Evolutionary conservation across 169 alveolate species (phyloP), one percentile per base, ranked within the genome.

Genomic region (Cryptosporidium baileyi): DNA sequence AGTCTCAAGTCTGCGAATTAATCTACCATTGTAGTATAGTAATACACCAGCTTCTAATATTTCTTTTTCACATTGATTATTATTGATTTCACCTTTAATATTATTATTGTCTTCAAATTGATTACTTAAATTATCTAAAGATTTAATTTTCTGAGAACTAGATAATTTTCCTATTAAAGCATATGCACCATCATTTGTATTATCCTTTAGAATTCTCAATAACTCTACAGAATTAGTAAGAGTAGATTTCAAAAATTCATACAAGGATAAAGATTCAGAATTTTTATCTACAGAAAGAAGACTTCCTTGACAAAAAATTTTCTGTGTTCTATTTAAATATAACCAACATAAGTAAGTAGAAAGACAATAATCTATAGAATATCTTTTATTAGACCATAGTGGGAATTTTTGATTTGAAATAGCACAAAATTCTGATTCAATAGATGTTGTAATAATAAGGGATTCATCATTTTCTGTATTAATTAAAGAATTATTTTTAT

Each of bases 311-410:
- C 93, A 94, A 54, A 82, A 91, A n/a, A 91, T 80, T 34, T 89
- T 80, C 49, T 95, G 94, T 0, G 94, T 93, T 15, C 94, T 89
- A 62, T 94, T 91, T 67, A 95, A 89, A 52, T 95, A 91, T 17
- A 93, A 82, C 97, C 97, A 95, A 62, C 88, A 91, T 80, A 95
- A 82, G 88, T 95, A 95, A 5, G 95, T 93, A 38, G 97, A 92
- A 41, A 95, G 63, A 63, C 96, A 94, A 85, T 93, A 95, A 81
- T 95, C 97, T 32, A 92, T 93, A 19, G 97, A 89, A 67, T 90
- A 89, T 47, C 92, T 88, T 17, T 95, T 90, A 3, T 89, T 67
- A 54, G 88, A 91, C 97, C 97, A 95, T 38, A 94, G 88, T 4
- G 97, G 97, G 80, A 92, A 93, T 5, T 89, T 88, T 6, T 80